Percentiles rank a stretch among this genome's conserved stretches.
Conservation (phyloP, 73 alveolate genomes). For the Durusdinium trenchii region DNA sequence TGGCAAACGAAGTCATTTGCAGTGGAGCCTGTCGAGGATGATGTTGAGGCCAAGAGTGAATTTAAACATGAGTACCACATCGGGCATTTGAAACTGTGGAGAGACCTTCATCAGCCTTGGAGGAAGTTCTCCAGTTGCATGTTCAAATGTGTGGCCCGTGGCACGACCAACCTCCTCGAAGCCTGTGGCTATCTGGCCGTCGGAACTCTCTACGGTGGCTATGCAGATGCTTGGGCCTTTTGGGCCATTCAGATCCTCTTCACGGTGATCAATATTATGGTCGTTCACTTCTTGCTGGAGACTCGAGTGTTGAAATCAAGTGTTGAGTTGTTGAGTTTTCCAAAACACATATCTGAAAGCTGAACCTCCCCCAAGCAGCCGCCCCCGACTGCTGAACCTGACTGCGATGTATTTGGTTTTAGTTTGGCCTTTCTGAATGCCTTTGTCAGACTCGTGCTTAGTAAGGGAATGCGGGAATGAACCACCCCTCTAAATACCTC, state of each 20-base stretch:
- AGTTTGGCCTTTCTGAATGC: no score
- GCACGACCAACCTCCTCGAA: constrained; percentile 61
- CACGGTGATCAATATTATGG: constrained; percentile 74
- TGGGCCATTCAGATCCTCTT: constrained; percentile 88
- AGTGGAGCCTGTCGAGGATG: not conserved
- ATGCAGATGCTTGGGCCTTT: constrained; percentile 88
- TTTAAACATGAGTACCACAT: not conserved
- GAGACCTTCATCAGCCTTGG: constrained; percentile 4
- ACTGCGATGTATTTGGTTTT: no score
- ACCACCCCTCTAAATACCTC: no score
- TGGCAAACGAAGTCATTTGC: not conserved
- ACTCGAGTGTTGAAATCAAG: no score
- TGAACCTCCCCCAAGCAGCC: no score
- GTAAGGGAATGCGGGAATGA: no score
- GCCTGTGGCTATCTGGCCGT: constrained; percentile 94
- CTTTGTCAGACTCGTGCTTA: no score
- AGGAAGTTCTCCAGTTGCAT: constrained; percentile 53
- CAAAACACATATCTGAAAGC: no score
- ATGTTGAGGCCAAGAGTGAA: not conserved
- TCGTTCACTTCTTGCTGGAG: constrained; percentile 36
- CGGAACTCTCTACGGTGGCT: constrained; percentile 82
- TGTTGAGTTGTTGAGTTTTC: no score
- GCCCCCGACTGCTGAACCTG: no score
- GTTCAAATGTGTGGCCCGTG: constrained; percentile 85
- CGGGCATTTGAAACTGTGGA: not conserved